These are phyloP conservation scores for Populus nigra DNA, from an alignment of 345 rosid species.

Conservation along the genomic window DNA sequence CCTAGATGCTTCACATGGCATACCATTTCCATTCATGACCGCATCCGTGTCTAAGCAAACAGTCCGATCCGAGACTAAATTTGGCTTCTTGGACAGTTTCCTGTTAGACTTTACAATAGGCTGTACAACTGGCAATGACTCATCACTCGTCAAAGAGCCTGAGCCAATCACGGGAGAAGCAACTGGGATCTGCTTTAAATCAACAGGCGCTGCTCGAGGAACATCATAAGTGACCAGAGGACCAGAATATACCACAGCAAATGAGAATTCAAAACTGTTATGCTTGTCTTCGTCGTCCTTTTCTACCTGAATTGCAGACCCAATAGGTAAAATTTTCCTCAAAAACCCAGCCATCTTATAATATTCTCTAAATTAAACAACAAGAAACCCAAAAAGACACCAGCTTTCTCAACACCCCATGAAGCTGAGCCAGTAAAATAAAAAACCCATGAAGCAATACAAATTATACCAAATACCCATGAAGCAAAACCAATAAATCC, in stretches of 20 bases:
- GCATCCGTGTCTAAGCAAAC: conserved; percentile 6
- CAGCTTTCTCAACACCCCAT: neutral
- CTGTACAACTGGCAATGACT: conserved; percentile 54
- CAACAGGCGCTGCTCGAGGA: conserved; percentile 62
- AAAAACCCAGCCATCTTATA: conserved; percentile 46
- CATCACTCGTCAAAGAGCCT: conserved; percentile 20
- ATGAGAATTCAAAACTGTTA: conserved; percentile 51
- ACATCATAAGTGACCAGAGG: conserved; percentile 50
- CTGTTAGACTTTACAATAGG: conserved; percentile 44
- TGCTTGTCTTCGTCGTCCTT: conserved; percentile 31
- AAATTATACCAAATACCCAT: conserved; percentile 3
- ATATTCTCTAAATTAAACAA: neutral
- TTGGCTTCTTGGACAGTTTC: conserved; percentile 22
- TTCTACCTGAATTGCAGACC: conserved; percentile 30
- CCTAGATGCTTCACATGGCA: conserved; percentile 26
- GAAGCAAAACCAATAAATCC: neutral
- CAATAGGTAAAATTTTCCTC: conserved; percentile 50
- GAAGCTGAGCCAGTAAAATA: neutral
- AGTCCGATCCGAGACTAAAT: conserved; percentile 10
- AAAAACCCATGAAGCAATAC: conserved; percentile 6
- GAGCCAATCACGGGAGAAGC: conserved; percentile 46
- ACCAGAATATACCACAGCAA: conserved; percentile 73
- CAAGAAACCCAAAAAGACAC: neutral
- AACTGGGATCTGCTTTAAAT: conserved; percentile 55
- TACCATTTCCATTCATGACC: conserved; percentile 7